A percentile compares a stretch with the other conserved stretches of the same genome.
Conservation (phyloP, 768 basidiomycete species). For the Agrocybe pediades region DNA sequence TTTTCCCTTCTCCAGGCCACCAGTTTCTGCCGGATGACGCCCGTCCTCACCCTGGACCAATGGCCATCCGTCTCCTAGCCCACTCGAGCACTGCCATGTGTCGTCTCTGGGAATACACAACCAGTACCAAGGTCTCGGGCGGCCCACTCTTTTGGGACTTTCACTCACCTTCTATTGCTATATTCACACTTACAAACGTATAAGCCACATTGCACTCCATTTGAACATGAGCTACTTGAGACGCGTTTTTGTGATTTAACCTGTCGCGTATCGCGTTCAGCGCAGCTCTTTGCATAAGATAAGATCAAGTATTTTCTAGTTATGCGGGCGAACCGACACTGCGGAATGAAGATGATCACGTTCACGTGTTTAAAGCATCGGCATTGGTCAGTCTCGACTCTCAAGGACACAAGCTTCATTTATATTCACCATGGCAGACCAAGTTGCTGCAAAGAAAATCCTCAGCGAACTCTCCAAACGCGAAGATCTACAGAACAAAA, state of each 20-base stretch:
- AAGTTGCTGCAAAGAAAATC: slow-evolving; percentile 65
- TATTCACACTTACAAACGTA: background rate
- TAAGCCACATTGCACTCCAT: background rate
- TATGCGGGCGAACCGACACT: no score
- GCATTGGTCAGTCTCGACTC: background rate
- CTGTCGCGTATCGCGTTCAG: no score
- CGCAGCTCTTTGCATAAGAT: no score
- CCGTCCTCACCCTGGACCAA: no score
- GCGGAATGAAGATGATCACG: no score
- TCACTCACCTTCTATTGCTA: background rate
- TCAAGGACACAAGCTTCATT: background rate
- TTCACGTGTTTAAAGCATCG: background rate
- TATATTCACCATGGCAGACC: slow-evolving; percentile 48
- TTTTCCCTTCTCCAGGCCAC: no score
- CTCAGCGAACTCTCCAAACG: slow-evolving; percentile 76
- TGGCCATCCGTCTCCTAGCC: background rate
- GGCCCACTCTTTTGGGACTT: slow-evolving; percentile 26
- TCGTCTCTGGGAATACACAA: slow-evolving; percentile 7
- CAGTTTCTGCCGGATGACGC: no score
- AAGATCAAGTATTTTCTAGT: background rate
- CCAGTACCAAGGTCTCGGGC: slow-evolving; percentile 25
- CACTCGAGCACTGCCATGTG: slow-evolving; percentile 7
- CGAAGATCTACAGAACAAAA: slow-evolving; percentile 72
- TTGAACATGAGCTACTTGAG: background rate
- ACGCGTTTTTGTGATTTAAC: background rate